Conservation (phyloP, 352 stramenopile species). For the Phytophthora kernoviae region DNA sequence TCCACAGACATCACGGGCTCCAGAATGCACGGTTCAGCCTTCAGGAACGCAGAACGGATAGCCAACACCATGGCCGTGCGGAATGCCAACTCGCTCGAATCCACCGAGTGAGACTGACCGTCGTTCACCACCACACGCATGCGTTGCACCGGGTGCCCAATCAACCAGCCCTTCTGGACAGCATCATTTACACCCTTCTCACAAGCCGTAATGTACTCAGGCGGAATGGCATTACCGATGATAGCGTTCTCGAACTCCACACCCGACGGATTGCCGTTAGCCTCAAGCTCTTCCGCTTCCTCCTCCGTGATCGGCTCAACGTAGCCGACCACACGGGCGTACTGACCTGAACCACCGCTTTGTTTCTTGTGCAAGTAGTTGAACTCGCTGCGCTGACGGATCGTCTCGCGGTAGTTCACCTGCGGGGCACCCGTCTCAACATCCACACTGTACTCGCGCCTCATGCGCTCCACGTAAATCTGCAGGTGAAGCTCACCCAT, state of each 20-base stretch:
- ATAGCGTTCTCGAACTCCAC: constrained; percentile 98
- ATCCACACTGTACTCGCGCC: constrained; percentile 97
- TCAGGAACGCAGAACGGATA: constrained; percentile 94
- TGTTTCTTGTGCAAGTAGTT: constrained; percentile 99
- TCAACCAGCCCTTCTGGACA: constrained; percentile 94
- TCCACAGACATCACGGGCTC: constrained; percentile 98
- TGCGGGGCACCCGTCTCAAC: constrained; percentile 91
- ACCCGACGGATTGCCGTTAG: constrained; percentile 34
- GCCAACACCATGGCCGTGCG: constrained; percentile 95
- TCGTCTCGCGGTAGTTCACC: constrained; percentile 99
- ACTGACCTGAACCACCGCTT: constrained; percentile 97
- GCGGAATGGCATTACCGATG: constrained; percentile 98
- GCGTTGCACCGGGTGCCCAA: constrained; percentile 95
- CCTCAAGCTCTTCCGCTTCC: constrained; percentile 63
- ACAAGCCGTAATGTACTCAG: constrained; percentile 98
- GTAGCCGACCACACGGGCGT: constrained; percentile 96
- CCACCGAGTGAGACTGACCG: constrained; percentile 95
- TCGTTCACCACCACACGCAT: constrained; percentile 91
- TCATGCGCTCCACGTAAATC: constrained; percentile 99
- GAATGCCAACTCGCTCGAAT: constrained; percentile 99
- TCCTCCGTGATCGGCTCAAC: constrained; percentile 94
- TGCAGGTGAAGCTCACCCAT: constrained; percentile 99
- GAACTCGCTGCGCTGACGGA: constrained; percentile 93
- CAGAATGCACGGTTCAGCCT: constrained; percentile 92
- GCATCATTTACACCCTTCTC: constrained; percentile 98